Evolutionary conservation across 2,329 filamentous ascomycete species (phyloP).

Genomic region (Colletotrichum sp.): DNA sequence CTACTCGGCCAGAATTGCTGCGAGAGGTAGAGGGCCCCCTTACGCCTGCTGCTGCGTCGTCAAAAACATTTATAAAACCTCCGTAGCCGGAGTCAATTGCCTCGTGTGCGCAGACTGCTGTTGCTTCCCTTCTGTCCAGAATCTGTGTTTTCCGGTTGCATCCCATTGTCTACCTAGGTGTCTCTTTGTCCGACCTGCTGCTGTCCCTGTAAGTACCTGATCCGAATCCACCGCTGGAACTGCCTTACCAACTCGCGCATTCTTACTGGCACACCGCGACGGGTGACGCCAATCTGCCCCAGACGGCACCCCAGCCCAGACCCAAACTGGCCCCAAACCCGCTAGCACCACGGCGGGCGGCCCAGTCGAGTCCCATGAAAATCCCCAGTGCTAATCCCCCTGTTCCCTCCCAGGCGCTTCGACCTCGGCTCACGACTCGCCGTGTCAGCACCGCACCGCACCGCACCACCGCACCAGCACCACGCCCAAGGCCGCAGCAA

Average conservation of each 20-base stretch:
- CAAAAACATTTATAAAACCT: not conserved
- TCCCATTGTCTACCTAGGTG: not conserved
- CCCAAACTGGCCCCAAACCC: constrained; percentile 19
- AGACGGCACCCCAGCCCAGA: constrained; percentile 4
- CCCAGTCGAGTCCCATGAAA: constrained; percentile 8
- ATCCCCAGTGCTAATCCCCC: constrained; percentile 10
- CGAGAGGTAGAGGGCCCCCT: constrained; percentile 3
- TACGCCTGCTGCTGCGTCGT: not conserved
- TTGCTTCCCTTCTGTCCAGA: not conserved
- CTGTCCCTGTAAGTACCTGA: not conserved
- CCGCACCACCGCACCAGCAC: constrained; percentile 1
- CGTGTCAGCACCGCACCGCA: constrained; percentile 15
- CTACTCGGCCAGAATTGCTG: constrained; percentile 22
- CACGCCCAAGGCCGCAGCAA: not conserved
- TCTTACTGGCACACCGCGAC: constrained; percentile 15
- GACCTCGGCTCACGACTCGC: constrained; percentile 29
- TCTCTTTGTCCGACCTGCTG: not conserved
- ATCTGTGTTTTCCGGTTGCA: not conserved
- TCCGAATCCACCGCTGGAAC: not conserved
- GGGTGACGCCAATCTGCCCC: constrained; percentile 16
- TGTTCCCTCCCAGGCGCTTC: constrained; percentile 22
- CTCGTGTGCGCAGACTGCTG: not conserved
- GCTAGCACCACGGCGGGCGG: constrained; percentile 8
- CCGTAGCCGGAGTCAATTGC: not conserved
- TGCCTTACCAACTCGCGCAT: constrained; percentile 17